Evolutionary conservation across 2,329 filamentous ascomycete genomes (phyloP), one percentile per base, ranked within the genome.

Genomic region (Apiospora aurea): DNA sequence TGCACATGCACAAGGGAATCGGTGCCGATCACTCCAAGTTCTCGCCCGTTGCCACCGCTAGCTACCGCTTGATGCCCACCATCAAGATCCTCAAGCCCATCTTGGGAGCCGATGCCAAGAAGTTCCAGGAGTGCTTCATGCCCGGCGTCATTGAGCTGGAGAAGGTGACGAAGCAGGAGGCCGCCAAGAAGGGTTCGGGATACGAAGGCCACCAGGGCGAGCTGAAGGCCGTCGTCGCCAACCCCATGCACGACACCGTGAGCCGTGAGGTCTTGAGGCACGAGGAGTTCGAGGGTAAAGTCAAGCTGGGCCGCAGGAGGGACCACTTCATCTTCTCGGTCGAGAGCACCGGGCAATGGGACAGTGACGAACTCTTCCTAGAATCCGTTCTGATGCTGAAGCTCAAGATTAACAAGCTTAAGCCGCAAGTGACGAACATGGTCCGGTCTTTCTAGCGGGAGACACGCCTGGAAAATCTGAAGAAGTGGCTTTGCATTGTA

Each of bases 291-390:
- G 90, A 96, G 83, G 94, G 91, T 80, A 99, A 98, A 86, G 96
- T 99, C 75, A 95, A 95, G 86, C 89, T 99, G 44, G 96, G 96
- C 61, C 89, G 97, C 71, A 87, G 95, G 77, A 88, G 95, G 75
- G 96, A 99, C 82, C 97, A 99, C 85, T 99, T 99, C 82, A 98
- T 99, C 83, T 99, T 96, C 87, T 93, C 91, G 71, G 88, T 99
- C 47, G 96, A 99, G 87, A 98, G 95, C 85, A 92, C 94, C 0
- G 97, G 96, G 7, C 96, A 99, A 84, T 97, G 94, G 86, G 92
- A 96, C 72, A 97, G 95, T 80, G 96, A 98, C 78, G 92, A 95
- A 83, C 87, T 99, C 75, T 98, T 99, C 86, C 83, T 99, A 71
- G 95, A 98, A 84, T 91, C 94, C 41, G 89, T 99, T 69, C 93